A percentile compares a stretch with the other conserved stretches of the same genome.
Evolutionary conservation across 306 rosid species (phyloP).

Genomic region (Cajanus cajan): DNA sequence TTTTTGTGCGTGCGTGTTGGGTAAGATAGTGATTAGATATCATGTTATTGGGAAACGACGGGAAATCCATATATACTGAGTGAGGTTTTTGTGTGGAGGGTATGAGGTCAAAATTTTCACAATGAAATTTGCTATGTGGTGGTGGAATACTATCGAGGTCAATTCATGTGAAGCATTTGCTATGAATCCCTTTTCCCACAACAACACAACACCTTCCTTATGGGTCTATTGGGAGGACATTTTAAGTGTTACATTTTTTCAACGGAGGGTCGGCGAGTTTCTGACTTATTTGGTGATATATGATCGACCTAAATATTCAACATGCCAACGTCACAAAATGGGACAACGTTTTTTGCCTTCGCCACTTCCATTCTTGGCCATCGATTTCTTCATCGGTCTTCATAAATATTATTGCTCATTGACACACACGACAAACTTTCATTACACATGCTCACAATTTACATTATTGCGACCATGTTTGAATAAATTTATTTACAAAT

Average conservation of each 20-base stretch:
- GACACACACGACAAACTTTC: background rate
- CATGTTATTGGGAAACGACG: conserved; percentile 52
- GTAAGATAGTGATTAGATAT: conserved; percentile 41
- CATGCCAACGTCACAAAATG: conserved; percentile 18
- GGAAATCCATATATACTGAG: conserved; percentile 49
- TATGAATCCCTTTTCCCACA: conserved; percentile 29
- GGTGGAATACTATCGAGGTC: conserved; percentile 62
- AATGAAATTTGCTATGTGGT: conserved; percentile 41
- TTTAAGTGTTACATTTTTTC: conserved; percentile 11
- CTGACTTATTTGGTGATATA: conserved; percentile 33
- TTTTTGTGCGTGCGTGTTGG: conserved; percentile 6
- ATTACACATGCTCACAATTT: background rate
- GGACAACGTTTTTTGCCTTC: conserved; percentile 23
- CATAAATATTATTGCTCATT: conserved; percentile 34
- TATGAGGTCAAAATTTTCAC: conserved; percentile 52
- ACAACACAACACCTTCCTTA: background rate
- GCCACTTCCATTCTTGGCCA: conserved; percentile 39
- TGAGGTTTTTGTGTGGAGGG: conserved; percentile 55
- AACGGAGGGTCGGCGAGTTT: conserved; percentile 34
- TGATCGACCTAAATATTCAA: conserved; percentile 27
- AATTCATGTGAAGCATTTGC: conserved; percentile 39
- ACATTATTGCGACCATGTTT: too few relatives aligned
- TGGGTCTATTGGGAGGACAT: conserved; percentile 32
- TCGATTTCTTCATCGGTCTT: conserved; percentile 24
- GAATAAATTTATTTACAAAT: too few relatives aligned